Base-by-base conservation (phyloP, 2,329 filamentous ascomycete species). In the Pseudogymnoascus sp. region DNA sequence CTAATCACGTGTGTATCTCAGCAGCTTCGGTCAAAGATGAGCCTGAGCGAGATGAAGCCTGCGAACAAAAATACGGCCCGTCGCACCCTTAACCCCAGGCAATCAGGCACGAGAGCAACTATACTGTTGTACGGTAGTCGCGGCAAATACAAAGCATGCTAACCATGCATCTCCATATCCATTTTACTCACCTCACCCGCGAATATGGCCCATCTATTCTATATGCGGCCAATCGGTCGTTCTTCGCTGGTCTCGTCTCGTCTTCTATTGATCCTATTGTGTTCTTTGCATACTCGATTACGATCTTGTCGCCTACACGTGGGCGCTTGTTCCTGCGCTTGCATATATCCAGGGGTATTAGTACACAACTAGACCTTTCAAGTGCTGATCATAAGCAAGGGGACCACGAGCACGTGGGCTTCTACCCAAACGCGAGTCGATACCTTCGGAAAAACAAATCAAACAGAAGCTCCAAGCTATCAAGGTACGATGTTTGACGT, bases 301-400 rank as follows among this genome's bases (percentile, higher is more conserved):
- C 22, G 9, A 12, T 47, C 41, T 30, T 9, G 6, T 4, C 12
- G 11, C 41, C 41, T 47, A 7, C 22, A 47, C 22, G 41, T 47
- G 41, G 41, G 41, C 41, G 41, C 41, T 47, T 47, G 41, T 47
- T 30, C 22, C 22, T 47, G 41, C 41, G 41, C 41, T 47, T 47
- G 41, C 16, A 16, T 28, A 4, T 9, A 28, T 30, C 14, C 22
- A 28, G 7, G 41, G 22, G 28, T 28, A 1, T 22, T 43, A 47
- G 22, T 28, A n/a, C 41, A 47, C 22, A 28, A 28, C 6, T 6
- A 14, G 41, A n/a, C 7, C 41, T 30, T 11, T 47, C 41, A 47
- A 47, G 22, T 16, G 41, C 41, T 30, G 41, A 47, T 47, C 41
- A n/a, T 47, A 14, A 47, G 4, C 41, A 47, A 47, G 22, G 18